A percentile compares a stretch with the other conserved stretches of the same genome.
phyloP scores from a whole-genome alignment of 108 stramenopile species.

The Skeletonema marinoi region DNA sequence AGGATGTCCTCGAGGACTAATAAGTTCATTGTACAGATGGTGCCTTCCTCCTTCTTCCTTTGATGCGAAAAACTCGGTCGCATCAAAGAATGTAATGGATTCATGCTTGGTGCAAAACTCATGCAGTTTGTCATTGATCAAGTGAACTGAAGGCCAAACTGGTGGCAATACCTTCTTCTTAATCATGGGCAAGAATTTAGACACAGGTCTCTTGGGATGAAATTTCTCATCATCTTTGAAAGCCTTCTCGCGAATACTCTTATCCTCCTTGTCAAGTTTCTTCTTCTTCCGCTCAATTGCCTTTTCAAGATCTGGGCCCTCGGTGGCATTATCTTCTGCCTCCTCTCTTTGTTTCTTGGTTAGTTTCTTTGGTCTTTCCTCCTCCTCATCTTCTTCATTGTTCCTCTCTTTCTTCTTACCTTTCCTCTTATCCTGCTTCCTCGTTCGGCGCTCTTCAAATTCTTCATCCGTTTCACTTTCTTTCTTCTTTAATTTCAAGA shows the following conservation, averaged over 20 bases:
- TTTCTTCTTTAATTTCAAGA: constrained; percentile 79
- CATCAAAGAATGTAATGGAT: constrained; percentile 78
- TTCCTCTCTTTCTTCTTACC: not conserved
- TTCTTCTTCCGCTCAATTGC: constrained; percentile 43
- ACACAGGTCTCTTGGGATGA: constrained; percentile 42
- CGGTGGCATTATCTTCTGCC: constrained; percentile 34
- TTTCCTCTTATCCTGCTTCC: not conserved
- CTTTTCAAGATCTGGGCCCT: constrained; percentile 36
- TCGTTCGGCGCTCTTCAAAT: constrained; percentile 48
- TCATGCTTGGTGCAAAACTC: constrained; percentile 63
- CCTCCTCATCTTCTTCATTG: not conserved
- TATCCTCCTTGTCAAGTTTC: constrained; percentile 13
- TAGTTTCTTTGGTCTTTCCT: constrained; percentile 32
- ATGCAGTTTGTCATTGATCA: constrained; percentile 68
- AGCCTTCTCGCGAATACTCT: constrained; percentile 16
- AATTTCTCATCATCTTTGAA: constrained; percentile 44
- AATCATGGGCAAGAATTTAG: constrained; percentile 43
- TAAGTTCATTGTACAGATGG: constrained; percentile 56
- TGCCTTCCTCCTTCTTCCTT: constrained; percentile 40
- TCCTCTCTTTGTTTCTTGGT: constrained; percentile 29
- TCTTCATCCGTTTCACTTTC: constrained; percentile 82
- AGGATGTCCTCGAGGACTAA: constrained; percentile 73
- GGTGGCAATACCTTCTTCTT: constrained; percentile 50
- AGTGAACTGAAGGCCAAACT: constrained; percentile 75
- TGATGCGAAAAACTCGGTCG: constrained; percentile 66